phyloP scores from a whole-genome alignment of 179 eudicot species.

The Corrigiola litoralis region DNA sequence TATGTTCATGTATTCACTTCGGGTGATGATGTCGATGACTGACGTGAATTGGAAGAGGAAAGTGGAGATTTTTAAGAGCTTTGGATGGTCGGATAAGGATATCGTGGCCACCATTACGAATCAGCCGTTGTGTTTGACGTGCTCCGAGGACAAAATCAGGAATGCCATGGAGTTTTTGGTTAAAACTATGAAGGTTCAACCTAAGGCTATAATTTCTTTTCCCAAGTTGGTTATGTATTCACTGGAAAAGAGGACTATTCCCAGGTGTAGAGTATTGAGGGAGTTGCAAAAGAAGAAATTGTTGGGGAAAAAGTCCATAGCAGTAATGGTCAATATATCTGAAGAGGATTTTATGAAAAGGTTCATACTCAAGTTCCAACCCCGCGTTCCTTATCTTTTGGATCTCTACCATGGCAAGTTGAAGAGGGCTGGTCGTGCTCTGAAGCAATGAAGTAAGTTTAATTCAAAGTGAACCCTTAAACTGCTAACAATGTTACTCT shows the following conservation, averaged over 20 bases:
- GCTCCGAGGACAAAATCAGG: slow-evolving; percentile 23
- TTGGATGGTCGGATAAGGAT: slow-evolving; percentile 30
- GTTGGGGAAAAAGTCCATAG: background rate
- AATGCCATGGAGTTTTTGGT: slow-evolving; percentile 13
- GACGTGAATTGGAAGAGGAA: slow-evolving; percentile 21
- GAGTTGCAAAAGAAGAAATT: slow-evolving; percentile 15
- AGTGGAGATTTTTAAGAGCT: slow-evolving; percentile 16
- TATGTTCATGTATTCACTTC: slow-evolving; percentile 18
- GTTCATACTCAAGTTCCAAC: slow-evolving; percentile 5
- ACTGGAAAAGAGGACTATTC: slow-evolving; percentile 19
- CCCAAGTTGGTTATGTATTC: slow-evolving; percentile 17
- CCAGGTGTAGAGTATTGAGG: slow-evolving; percentile 22
- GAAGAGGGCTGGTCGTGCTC: slow-evolving; percentile 6
- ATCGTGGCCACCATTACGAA: background rate
- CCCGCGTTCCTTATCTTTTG: slow-evolving; percentile 8
- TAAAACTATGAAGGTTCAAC: slow-evolving; percentile 20
- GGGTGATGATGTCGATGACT: slow-evolving; percentile 8
- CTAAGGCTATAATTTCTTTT: background rate
- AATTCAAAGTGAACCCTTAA: too few relatives aligned
- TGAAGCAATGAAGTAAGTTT: background rate
- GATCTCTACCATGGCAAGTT: slow-evolving; percentile 13
- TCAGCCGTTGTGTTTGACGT: slow-evolving; percentile 9
- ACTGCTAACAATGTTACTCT: too few relatives aligned
- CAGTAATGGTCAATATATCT: background rate
- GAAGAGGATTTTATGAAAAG: slow-evolving; percentile 8